Percentiles rank a stretch among this genome's conserved stretches.
phyloP scores from a whole-genome alignment of 371 early-diverging fungal genomes.

The Mucor saturninus region DNA sequence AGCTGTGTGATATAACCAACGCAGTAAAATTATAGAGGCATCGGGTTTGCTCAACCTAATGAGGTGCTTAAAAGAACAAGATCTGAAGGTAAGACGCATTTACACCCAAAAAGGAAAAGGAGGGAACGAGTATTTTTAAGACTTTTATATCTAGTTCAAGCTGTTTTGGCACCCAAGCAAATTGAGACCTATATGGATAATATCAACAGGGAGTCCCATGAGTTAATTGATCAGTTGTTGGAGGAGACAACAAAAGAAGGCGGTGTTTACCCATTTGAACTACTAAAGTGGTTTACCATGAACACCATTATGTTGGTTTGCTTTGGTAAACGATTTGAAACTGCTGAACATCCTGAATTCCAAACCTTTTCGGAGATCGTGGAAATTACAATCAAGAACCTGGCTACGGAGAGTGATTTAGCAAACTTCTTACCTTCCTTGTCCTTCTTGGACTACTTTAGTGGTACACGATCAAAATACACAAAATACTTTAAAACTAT shows the following conservation, averaged over 20 bases:
- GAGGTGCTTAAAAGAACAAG: conserved; percentile 1
- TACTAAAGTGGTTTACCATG: conserved; percentile 7
- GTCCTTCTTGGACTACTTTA: conserved; percentile 3
- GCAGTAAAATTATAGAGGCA: conserved; percentile 5
- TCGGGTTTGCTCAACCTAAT: conserved; percentile 15
- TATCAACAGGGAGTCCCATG: conserved; percentile 5
- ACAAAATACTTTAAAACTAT: not conserved
- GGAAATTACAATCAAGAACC: not conserved
- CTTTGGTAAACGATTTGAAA: conserved; percentile 8
- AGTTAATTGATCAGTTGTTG: not conserved
- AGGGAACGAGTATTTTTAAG: not conserved
- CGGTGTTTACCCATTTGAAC: not conserved
- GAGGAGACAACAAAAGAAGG: conserved; percentile 3
- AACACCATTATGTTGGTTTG: conserved; percentile 13
- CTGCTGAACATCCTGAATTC: conserved; percentile 14
- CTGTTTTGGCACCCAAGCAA: conserved; percentile 14
- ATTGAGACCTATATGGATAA: conserved; percentile 7
- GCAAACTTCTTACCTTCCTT: conserved; percentile 11
- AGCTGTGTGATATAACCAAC: too few species aligned
- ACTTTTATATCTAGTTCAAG: not conserved
- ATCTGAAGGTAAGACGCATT: not conserved
- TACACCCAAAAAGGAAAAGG: not conserved
- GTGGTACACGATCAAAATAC: conserved; percentile 10
- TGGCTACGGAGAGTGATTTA: conserved; percentile 11
- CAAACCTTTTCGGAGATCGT: not conserved